Conservation (phyloP, 768 basidiomycete species). For the Pleurotus ostreatus region DNA sequence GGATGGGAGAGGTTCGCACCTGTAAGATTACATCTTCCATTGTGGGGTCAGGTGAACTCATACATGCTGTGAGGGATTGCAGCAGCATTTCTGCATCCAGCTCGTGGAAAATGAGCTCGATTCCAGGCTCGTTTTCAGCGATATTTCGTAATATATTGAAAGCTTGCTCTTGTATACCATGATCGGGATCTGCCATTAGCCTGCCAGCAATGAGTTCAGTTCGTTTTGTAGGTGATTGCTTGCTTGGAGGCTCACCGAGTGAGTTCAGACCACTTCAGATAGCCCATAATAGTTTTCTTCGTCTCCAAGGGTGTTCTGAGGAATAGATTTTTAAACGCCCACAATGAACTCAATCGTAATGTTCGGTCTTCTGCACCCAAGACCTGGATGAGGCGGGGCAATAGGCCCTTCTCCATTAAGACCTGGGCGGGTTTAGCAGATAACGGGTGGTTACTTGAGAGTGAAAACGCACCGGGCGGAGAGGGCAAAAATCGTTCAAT, state of each 20-base stretch:
- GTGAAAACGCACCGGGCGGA: conserved; percentile 53
- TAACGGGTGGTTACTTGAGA: conserved; percentile 1
- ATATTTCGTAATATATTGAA: conserved; percentile 65
- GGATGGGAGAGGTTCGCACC: conserved; percentile 22
- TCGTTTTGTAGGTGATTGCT: background rate
- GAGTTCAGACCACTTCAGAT: conserved; percentile 63
- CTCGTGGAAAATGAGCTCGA: conserved; percentile 53
- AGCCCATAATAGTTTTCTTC: conserved; percentile 64
- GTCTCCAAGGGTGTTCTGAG: conserved; percentile 55
- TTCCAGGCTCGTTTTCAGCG: conserved; percentile 60
- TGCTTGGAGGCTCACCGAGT: conserved; percentile 37
- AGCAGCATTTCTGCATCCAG: conserved; percentile 46
- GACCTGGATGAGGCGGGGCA: conserved; percentile 61
- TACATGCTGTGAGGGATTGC: conserved; percentile 38
- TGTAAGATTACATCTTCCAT: conserved; percentile 50
- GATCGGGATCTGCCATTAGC: conserved; percentile 48
- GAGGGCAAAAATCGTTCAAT: conserved; percentile 81
- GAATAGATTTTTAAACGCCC: conserved; percentile 85
- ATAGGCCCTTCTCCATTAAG: conserved; percentile 63
- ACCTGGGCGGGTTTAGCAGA: conserved; percentile 33
- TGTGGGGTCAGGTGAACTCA: conserved; percentile 38
- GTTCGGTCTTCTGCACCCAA: conserved; percentile 48
- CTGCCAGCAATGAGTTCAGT: conserved; percentile 18
- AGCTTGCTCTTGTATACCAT: conserved; percentile 65
- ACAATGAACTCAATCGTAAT: conserved; percentile 68